Evolutionary conservation across 352 stramenopile species (phyloP).

Genomic region (Lagenidium sp.): DNA sequence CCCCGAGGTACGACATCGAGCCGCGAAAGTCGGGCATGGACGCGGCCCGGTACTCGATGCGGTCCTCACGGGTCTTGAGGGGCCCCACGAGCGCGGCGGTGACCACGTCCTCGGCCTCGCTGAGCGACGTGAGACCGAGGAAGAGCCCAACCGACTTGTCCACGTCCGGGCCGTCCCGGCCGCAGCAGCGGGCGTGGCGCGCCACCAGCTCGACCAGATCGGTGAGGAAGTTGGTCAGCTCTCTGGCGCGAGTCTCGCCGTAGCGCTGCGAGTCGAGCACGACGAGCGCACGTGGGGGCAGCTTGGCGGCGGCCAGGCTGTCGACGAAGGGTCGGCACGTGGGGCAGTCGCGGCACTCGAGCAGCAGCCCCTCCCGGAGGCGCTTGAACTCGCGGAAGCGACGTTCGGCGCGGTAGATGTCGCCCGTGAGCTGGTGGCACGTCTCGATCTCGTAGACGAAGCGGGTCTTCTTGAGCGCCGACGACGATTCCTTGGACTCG

Average conservation of each 20-base stretch:
- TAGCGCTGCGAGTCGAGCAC: conserved; percentile 57
- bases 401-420: conserved; percentile 39
- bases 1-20: conserved; percentile 14
- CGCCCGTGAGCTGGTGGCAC: conserved; percentile 46
- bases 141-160: conserved; percentile 62
- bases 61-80: conserved; percentile 57
- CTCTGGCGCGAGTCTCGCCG: conserved; percentile 33
- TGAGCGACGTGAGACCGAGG: conserved; percentile 34
- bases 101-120: conserved; percentile 29
- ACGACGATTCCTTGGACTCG: conserved; percentile 37
- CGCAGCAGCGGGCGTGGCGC: conserved; percentile 27
- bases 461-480: conserved; percentile 47
- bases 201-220: conserved; percentile 41
- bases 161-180: conserved; percentile 36
- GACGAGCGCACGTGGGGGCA: conserved; percentile 37
- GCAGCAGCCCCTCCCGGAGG: conserved; percentile 46
- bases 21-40: conserved; percentile 62
- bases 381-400: conserved; percentile 66
- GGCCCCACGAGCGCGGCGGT: conserved; percentile 20
- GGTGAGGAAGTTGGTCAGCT: conserved; percentile 56
- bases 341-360: conserved; percentile 39
- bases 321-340: conserved; percentile 39
- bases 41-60: conserved; percentile 50
- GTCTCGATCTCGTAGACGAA: conserved; percentile 77
- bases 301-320: conserved; percentile 34